Percentiles rank a stretch among this genome's conserved stretches.
These are phyloP conservation scores for Eucalyptus marginata DNA, from an alignment of 345 rosid species.

Conservation along the genomic window DNA sequence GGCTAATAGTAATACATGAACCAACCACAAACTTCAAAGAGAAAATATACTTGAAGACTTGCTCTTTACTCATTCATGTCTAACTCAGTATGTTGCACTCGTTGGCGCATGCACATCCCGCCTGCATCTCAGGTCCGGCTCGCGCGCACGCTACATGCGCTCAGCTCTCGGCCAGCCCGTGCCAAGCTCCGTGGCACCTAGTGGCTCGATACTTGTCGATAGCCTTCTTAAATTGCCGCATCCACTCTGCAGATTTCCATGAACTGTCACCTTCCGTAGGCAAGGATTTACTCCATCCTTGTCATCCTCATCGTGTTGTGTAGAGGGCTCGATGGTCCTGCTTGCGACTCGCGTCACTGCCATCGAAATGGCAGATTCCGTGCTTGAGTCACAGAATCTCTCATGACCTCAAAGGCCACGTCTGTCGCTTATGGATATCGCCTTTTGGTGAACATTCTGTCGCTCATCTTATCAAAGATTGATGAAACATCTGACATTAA, in stretches of 20 bases:
- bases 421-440: background rate
- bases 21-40: background rate
- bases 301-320: background rate
- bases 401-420: background rate
- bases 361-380: background rate
- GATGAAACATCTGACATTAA: background rate
- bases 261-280: background rate
- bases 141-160: no score
- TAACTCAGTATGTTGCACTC: background rate
- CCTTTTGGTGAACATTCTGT: background rate
- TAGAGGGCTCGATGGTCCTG: background rate
- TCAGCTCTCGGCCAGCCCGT: background rate
- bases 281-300: background rate
- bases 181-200: background rate
- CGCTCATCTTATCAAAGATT: background rate
- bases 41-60: background rate
- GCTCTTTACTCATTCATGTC: background rate
- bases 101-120: background rate
- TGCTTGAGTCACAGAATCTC: background rate
- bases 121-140: background rate
- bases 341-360: background rate
- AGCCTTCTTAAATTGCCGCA: background rate
- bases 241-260: background rate
- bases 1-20: background rate
- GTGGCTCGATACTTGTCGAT: background rate